Conservation (phyloP, 2,329 filamentous ascomycete species). For the Uncinocarpus reesii region DNA sequence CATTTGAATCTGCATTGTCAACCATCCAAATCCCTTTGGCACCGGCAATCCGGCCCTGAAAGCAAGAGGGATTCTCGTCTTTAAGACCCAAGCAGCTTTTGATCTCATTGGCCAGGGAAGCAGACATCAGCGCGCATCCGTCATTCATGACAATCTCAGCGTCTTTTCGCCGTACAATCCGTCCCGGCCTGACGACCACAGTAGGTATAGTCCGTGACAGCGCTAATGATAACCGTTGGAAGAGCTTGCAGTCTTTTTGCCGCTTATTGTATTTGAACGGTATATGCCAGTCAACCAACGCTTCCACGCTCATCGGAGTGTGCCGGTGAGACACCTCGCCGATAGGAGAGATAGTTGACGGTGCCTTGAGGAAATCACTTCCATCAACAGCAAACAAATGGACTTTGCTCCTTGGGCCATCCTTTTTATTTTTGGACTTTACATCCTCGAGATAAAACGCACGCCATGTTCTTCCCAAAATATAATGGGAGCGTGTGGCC, state of each 20-base stretch:
- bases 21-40: slow-evolving; percentile 55
- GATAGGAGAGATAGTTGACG: slow-evolving; percentile 18
- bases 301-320: slow-evolving; percentile 30
- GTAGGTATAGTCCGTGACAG: slow-evolving; percentile 38
- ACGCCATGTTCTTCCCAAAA: slow-evolving; percentile 37
- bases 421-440: slow-evolving; percentile 26
- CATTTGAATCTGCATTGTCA: slow-evolving; percentile 29
- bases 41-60: slow-evolving; percentile 50
- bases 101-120: slow-evolving; percentile 40
- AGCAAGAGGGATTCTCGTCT: slow-evolving; percentile 36
- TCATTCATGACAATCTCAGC: slow-evolving; percentile 37
- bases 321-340: slow-evolving; percentile 23
- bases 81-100: slow-evolving; percentile 36
- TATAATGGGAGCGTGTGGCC: slow-evolving; percentile 28
- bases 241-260: slow-evolving; percentile 38
- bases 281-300: slow-evolving; percentile 41
- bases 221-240: slow-evolving; percentile 36
- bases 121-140: slow-evolving; percentile 48
- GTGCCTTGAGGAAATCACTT: slow-evolving; percentile 27
- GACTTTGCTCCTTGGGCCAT: slow-evolving; percentile 23
- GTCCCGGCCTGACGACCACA: slow-evolving; percentile 23
- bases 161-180: slow-evolving; percentile 31
- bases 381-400: slow-evolving; percentile 39
- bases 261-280: slow-evolving; percentile 26
- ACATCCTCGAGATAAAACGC: slow-evolving; percentile 37